Evolutionary conservation across 306 rosid genomes (phyloP).

Genomic region (Inga oerstediana): DNA sequence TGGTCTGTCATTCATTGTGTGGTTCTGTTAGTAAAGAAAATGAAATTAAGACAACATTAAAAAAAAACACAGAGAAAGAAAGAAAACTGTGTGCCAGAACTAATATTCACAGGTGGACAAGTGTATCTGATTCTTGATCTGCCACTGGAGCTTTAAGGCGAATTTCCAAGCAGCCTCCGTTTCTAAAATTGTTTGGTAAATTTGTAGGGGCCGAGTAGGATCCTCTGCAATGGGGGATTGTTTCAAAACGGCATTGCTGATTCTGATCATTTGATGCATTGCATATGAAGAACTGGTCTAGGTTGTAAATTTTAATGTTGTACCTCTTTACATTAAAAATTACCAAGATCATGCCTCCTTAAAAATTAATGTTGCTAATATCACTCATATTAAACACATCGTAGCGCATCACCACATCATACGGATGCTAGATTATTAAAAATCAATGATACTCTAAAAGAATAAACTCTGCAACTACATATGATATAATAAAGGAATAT

Average conservation of each 20-base stretch:
- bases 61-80: neutral
- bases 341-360: too few relatives aligned
- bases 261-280: slow-evolving; percentile 6
- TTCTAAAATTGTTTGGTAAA: neutral
- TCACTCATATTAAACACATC: too few relatives aligned
- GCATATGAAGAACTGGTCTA: neutral
- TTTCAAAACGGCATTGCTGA: neutral
- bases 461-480: neutral
- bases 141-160: slow-evolving; percentile 7
- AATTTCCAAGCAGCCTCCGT: slow-evolving; percentile 11
- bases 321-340: too few relatives aligned
- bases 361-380: too few relatives aligned
- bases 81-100: slow-evolving; percentile 18
- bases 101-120: slow-evolving; percentile 28
- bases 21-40: slow-evolving; percentile 36
- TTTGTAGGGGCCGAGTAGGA: slow-evolving; percentile 4
- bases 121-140: slow-evolving; percentile 22
- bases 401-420: neutral
- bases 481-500: neutral
- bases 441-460: neutral
- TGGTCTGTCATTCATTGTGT: slow-evolving; percentile 46
- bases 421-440: too few relatives aligned
- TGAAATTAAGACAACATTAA: neutral
- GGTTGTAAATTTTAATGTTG: neutral
- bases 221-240: neutral